These are phyloP conservation scores for Saccharomycopsis sp. DNA, from an alignment of 805 yeast species.

Conservation along the genomic window DNA sequence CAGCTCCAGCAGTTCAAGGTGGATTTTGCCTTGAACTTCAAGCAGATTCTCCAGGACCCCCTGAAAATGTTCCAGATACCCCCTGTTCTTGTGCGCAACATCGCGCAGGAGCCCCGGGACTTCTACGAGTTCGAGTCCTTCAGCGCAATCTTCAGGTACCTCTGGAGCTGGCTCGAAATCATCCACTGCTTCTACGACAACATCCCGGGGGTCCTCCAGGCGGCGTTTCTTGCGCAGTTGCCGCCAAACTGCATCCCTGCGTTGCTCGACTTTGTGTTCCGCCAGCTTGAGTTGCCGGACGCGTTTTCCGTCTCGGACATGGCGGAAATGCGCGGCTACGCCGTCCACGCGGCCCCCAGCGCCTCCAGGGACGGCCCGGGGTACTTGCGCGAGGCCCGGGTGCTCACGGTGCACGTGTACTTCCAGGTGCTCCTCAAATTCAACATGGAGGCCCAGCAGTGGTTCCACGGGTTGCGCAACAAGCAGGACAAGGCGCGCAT, in stretches of 20 bases:
- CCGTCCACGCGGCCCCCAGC: not conserved
- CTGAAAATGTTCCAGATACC: slow-evolving; percentile 34
- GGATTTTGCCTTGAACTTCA: slow-evolving; percentile 37
- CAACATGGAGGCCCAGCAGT: slow-evolving; percentile 53
- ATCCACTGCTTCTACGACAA: slow-evolving; percentile 57
- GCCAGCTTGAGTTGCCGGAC: slow-evolving; percentile 38
- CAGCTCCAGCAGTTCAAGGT: slow-evolving; percentile 47
- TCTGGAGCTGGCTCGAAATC: slow-evolving; percentile 66
- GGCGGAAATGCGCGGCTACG: not conserved
- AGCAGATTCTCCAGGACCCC: slow-evolving; percentile 25
- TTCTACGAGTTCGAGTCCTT: slow-evolving; percentile 33
- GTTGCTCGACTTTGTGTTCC: slow-evolving; percentile 49
- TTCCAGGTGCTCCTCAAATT: slow-evolving; percentile 43
- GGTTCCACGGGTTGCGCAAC: slow-evolving; percentile 69
- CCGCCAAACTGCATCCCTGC: slow-evolving; percentile 41
- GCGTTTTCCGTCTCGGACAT: not conserved
- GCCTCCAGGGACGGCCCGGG: not conserved
- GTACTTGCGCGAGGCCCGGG: slow-evolving; percentile 31
- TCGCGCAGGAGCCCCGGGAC: slow-evolving; percentile 30
- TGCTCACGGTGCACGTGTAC: slow-evolving; percentile 43
- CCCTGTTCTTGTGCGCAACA: slow-evolving; percentile 30
- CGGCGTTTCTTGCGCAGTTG: slow-evolving; percentile 49
- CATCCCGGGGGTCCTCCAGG: slow-evolving; percentile 55
- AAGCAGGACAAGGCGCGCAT: slow-evolving; percentile 52
- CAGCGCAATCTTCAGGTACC: slow-evolving; percentile 30